Conservation (phyloP, 164 flowering plant genomes). For the Vitis labrusca region DNA sequence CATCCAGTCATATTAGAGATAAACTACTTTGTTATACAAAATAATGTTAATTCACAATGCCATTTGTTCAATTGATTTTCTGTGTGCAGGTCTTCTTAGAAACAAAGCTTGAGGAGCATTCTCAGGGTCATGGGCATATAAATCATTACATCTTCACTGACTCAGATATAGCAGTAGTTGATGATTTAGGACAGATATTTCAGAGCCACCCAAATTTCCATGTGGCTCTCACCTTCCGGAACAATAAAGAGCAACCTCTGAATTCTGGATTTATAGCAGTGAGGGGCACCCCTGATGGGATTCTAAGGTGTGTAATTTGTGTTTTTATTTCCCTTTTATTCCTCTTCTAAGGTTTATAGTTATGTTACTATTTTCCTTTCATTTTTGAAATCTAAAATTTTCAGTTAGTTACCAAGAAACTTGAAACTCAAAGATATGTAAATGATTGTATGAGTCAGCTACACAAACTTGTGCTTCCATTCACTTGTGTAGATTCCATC, state of each 20-base stretch:
- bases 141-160: conserved; percentile 86
- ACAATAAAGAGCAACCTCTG: conserved; percentile 90
- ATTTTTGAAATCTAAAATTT: not conserved
- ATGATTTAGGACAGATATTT: conserved; percentile 69
- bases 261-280: conserved; percentile 98
- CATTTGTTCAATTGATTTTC: conserved; percentile 1
- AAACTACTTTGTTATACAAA: no score
- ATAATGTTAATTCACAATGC: no score
- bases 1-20: no score
- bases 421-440: not conserved
- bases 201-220: conserved; percentile 57
- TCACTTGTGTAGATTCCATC: no score
- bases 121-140: conserved; percentile 26
- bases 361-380: not conserved
- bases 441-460: not conserved
- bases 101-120: conserved; percentile 46
- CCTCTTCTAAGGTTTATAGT: not conserved
- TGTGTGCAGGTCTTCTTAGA: conserved; percentile 68
- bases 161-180: conserved; percentile 90
- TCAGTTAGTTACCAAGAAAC: not conserved
- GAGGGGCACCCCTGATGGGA: conserved; percentile 71
- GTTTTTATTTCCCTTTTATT: not conserved
- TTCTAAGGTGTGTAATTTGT: conserved; percentile 47
- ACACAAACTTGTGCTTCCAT: not conserved
- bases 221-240: conserved; percentile 88